Base-by-base conservation (phyloP, 805 yeast species). In the Candida yuanshanica region DNA sequence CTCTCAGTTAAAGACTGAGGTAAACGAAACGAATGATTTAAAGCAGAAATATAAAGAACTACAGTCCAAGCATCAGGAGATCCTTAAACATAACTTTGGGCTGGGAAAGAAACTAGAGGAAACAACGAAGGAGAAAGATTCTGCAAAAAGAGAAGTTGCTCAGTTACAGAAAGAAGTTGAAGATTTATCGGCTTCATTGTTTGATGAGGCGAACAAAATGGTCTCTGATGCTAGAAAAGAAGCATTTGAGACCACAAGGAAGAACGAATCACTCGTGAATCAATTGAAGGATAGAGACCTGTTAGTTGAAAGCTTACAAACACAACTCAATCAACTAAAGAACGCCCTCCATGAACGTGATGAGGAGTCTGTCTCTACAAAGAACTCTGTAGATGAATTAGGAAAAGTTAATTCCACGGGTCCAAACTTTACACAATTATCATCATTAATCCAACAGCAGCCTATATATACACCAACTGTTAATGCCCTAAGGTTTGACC, bases 121-220 rank as follows among this genome's bases (percentile, higher is more conserved):
- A 5, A 66, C 62, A 36, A 53, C 54, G n/a, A 57, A 56, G 33
- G 60, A 52, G 42, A 75, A 74, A 45, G 60, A 58, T 9, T 65
- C 59, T 7, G 82, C 87, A 1, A 83, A 81, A 48, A 65, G 63
- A 10, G 85, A 82, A 49, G 81, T 75, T 14, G 67, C 73, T 35
- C 70, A 73, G 43, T 62, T 87, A 38, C 76, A 81, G 46, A 75
- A 71, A 24, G 96, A 87, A 56, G 83, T 87, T 27, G 93, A 85
- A 55, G 95, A 86, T 31, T 63, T 87, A 36, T 77, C 89, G 1
- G 86, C 81, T 2, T 77, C 89, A 1, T 63, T 87, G 24, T 87
- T 87, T 56, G 83, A 77, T 47, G 93, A 88, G 56, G 96, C 96
- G 12, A 87, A 87, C 56, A 72, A 74, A 37, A 85, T 86, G 86